A percentile compares a stretch with the other conserved stretches of the same genome.
These are phyloP conservation scores for Jamesozyma gamospora DNA, from an alignment of 805 yeast genomes.

Conservation along the genomic window DNA sequence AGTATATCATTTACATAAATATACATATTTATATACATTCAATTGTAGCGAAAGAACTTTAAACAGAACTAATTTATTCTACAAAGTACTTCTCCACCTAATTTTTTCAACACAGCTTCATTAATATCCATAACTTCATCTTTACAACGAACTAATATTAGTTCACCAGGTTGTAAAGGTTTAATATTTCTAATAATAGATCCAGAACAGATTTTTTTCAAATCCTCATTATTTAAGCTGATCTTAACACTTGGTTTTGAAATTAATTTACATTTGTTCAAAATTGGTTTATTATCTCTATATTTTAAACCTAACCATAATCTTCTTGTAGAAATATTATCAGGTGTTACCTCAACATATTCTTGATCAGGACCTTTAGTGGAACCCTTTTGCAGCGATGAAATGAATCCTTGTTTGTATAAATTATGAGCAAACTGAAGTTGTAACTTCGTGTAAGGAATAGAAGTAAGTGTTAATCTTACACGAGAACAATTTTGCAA, in stretches of 20 bases:
- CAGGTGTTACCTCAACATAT: conserved; percentile 73
- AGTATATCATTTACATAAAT: too few relatives aligned
- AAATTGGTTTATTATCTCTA: conserved; percentile 67
- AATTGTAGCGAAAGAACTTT: too few relatives aligned
- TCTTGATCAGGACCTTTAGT: conserved; percentile 69
- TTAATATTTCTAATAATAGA: conserved; percentile 59
- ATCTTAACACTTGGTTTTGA: conserved; percentile 81
- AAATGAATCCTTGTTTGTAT: conserved; percentile 82
- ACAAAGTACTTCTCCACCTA: conserved; percentile 70
- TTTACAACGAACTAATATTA: conserved; percentile 55
- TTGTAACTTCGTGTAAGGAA: conserved; percentile 77
- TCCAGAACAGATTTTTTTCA: conserved; percentile 69
- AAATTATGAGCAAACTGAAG: conserved; percentile 75
- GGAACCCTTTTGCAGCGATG: conserved; percentile 79
- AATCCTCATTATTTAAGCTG: conserved; percentile 48
- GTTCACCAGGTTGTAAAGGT: conserved; percentile 85
- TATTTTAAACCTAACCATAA: conserved; percentile 91
- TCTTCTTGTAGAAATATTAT: conserved; percentile 74
- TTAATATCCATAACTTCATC: conserved; percentile 61
- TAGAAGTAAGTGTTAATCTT: conserved; percentile 58
- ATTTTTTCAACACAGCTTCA: conserved; percentile 70
- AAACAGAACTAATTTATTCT: conserved; percentile 40
- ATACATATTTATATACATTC: too few relatives aligned
- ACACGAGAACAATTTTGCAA: conserved; percentile 79
- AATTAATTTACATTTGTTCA: conserved; percentile 59